phyloP scores from a whole-genome alignment of 2,329 filamentous ascomycete genomes.

The Pseudogymnoascus sp. region DNA sequence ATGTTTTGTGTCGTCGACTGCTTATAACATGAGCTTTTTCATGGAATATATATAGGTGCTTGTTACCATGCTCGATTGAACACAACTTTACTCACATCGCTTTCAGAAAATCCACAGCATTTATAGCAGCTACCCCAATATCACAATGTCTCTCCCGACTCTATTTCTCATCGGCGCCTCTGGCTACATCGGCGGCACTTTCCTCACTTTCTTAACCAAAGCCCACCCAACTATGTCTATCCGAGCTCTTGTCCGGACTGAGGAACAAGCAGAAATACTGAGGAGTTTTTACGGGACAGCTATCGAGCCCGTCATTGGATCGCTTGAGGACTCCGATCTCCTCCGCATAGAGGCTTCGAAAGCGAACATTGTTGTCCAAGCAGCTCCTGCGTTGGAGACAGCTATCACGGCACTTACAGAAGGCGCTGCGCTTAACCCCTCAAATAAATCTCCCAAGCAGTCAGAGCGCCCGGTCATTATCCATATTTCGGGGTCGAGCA shows the following conservation, averaged over 20 bases:
- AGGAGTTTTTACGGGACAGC: neutral
- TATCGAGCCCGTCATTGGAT: neutral
- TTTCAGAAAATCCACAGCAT: neutral
- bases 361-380: neutral
- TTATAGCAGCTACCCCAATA: neutral
- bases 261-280: neutral
- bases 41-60: neutral
- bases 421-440: neutral
- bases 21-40: neutral
- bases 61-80: neutral
- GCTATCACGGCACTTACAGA: neutral
- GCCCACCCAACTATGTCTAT: neutral
- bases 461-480: neutral
- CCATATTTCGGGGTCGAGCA: neutral
- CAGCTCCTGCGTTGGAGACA: neutral
- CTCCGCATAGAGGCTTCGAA: neutral
- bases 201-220: neutral
- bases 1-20: neutral
- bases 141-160: neutral
- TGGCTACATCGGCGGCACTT: neutral
- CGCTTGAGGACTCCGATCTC: neutral
- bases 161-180: neutral
- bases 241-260: neutral
- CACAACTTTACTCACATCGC: neutral
- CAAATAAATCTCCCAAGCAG: neutral